Evolutionary conservation across 768 basidiomycete species (phyloP).

Genomic region (Pilatotrama ljubarskyi): DNA sequence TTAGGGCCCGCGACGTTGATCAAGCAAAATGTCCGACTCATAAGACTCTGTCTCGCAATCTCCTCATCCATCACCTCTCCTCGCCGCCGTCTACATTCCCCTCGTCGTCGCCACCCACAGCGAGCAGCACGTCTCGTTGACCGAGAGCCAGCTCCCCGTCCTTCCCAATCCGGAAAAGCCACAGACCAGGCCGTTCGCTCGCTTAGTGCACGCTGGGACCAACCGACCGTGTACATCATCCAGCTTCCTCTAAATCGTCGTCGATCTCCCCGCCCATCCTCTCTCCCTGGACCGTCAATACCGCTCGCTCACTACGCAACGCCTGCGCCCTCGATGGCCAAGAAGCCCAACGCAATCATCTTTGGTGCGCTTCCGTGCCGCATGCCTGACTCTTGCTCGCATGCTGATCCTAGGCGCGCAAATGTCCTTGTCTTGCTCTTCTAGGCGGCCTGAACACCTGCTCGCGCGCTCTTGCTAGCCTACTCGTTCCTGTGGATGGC

Average conservation of each 20-base stretch:
- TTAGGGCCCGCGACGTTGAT: conserved; percentile 11
- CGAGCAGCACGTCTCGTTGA: conserved; percentile 5
- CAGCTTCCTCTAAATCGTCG: conserved; percentile 26
- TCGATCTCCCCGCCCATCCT: conserved; percentile 24
- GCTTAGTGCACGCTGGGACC: conserved; percentile 11
- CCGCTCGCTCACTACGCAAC: conserved; percentile 8
- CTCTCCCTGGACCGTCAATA: conserved; percentile 27
- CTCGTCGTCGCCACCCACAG: conserved; percentile 7
- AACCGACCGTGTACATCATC: conserved; percentile 18
- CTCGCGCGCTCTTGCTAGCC: conserved; percentile 67
- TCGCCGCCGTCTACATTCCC: background rate
- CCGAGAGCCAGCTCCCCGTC: conserved; percentile 1
- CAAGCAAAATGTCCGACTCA: conserved; percentile 2
- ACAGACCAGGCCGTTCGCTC: conserved; percentile 10
- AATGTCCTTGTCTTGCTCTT: conserved; percentile 10
- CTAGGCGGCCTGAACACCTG: conserved; percentile 81
- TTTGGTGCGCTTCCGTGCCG: conserved; percentile 54
- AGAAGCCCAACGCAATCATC: conserved; percentile 68
- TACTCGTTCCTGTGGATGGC: conserved; percentile 67
- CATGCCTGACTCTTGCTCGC: conserved; percentile 8
- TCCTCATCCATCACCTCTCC: conserved; percentile 2
- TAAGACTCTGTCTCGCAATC: background rate
- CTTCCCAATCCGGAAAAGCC: conserved; percentile 17
- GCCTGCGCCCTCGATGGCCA: conserved; percentile 36
- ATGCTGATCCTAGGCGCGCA: conserved; percentile 11